Evolutionary conservation across 2,329 filamentous ascomycete species (phyloP).

Genomic region (Botrytis cinerea): DNA sequence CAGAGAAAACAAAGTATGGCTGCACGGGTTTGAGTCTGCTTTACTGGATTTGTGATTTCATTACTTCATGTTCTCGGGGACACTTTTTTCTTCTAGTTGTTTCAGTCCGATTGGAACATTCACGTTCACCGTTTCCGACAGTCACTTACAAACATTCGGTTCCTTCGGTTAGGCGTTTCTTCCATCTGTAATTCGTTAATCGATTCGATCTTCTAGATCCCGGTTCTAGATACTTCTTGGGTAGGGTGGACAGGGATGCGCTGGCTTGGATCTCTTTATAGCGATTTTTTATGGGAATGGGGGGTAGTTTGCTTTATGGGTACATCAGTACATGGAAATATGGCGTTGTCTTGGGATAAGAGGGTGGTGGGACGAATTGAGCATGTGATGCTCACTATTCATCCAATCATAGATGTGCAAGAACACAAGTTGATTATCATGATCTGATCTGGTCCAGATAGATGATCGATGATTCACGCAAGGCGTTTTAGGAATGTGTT

Average conservation of each 20-base stretch:
- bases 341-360: neutral
- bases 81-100: neutral
- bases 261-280: neutral
- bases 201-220: neutral
- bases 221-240: neutral
- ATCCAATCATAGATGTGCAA: neutral
- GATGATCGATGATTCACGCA: neutral
- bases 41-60: neutral
- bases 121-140: neutral
- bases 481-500: neutral
- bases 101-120: neutral
- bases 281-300: neutral
- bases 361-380: neutral
- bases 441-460: neutral
- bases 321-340: neutral
- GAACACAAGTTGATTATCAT: neutral
- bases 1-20: conserved; percentile 17
- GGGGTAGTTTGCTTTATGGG: neutral
- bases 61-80: neutral
- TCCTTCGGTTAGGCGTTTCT: neutral
- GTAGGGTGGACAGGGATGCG: neutral
- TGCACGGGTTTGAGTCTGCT: neutral
- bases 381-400: neutral
- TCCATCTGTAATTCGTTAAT: neutral
- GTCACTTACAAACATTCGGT: neutral